A percentile compares a stretch with the other conserved stretches of the same genome.
Conservation (phyloP, 306 rosid genomes). For the Coriaria nepalensis region DNA sequence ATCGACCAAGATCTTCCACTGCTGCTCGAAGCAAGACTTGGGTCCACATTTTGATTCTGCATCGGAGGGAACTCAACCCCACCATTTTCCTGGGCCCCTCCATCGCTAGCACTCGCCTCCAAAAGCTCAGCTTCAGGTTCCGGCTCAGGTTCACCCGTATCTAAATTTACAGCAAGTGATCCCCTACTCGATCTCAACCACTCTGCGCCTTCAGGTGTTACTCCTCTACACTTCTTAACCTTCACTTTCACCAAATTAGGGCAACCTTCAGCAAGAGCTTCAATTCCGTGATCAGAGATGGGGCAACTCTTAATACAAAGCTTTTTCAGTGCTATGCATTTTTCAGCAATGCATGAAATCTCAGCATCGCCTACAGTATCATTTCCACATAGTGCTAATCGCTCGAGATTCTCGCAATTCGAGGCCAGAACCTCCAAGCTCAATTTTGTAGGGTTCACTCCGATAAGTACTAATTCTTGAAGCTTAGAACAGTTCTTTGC, state of each 20-base stretch:
- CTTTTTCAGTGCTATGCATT: conserved; percentile 83
- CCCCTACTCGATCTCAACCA: conserved; percentile 56
- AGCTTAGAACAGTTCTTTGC: conserved; percentile 69
- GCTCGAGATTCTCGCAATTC: conserved; percentile 72
- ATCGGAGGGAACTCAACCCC: conserved; percentile 35
- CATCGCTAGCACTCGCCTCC: conserved; percentile 81
- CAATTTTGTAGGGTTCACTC: conserved; percentile 68
- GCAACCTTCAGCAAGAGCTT: conserved; percentile 76
- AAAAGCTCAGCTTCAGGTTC: conserved; percentile 16
- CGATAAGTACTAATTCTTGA: conserved; percentile 82
- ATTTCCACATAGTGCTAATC: conserved; percentile 88
- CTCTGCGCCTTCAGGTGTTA: conserved; percentile 73
- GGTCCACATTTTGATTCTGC: conserved; percentile 24
- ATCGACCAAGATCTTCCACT: conserved; percentile 44
- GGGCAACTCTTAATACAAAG: conserved; percentile 95
- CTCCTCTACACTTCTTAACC: conserved; percentile 84
- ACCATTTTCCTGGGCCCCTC: conserved; percentile 56
- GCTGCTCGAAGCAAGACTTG: conserved; percentile 33
- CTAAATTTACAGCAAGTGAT: conserved; percentile 70
- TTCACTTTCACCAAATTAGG: conserved; percentile 97
- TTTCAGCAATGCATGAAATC: conserved; percentile 75
- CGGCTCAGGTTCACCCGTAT: conserved; percentile 41
- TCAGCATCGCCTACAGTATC: conserved; percentile 86
- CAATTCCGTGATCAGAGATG: conserved; percentile 62
- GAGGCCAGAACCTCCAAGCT: conserved; percentile 77